Percentiles rank a stretch among this genome's conserved stretches.
Conservation (phyloP, 2,329 filamentous ascomycete species). For the Beauveria rudraprayagi region DNA sequence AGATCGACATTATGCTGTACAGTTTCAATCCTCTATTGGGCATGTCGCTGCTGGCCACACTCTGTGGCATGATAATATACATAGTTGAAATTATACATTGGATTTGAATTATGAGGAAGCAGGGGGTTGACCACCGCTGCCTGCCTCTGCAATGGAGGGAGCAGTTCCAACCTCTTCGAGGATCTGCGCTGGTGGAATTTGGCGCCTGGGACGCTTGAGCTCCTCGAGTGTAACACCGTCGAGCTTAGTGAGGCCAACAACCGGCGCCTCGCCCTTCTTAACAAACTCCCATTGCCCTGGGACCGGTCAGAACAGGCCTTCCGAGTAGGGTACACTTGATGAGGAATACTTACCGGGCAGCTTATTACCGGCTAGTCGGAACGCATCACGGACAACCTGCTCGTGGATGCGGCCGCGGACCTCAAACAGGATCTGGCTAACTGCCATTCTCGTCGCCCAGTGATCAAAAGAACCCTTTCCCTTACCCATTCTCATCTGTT, state of each 20-base stretch:
- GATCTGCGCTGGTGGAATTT: constrained; percentile 42
- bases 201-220: constrained; percentile 70
- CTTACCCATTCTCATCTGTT: constrained; percentile 90
- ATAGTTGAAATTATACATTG: constrained; percentile 14
- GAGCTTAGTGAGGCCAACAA: constrained; percentile 90
- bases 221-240: constrained; percentile 76
- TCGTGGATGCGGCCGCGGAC: constrained; percentile 89
- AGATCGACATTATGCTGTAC: neutral
- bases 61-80: constrained; percentile 7
- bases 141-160: constrained; percentile 24
- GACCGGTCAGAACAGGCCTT: constrained; percentile 15
- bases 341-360: constrained; percentile 61
- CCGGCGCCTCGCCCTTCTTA: constrained; percentile 78
- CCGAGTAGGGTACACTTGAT: neutral
- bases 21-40: neutral
- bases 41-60: neutral
- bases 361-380: constrained; percentile 89
- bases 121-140: constrained; percentile 25
- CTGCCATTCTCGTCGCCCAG: constrained; percentile 83
- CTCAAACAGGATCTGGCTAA: constrained; percentile 89
- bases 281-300: constrained; percentile 84
- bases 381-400: constrained; percentile 87
- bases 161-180: constrained; percentile 21
- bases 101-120: constrained; percentile 21
- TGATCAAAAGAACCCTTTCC: constrained; percentile 97